These are phyloP conservation scores for Acanthamoeba divionensis DNA, from an alignment of 208 protist species.

Conservation along the genomic window DNA sequence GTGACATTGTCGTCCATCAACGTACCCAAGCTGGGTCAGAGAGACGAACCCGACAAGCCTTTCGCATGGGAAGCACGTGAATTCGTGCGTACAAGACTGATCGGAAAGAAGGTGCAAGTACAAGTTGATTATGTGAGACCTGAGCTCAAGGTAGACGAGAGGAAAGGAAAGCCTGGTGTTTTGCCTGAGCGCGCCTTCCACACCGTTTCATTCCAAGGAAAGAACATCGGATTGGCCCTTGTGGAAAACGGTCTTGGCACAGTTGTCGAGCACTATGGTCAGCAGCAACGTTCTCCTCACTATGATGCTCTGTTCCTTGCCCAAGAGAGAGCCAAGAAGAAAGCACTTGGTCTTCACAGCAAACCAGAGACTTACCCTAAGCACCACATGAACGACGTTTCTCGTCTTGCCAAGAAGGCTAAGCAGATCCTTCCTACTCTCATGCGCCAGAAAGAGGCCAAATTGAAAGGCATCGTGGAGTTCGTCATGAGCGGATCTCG, in stretches of 20 bases:
- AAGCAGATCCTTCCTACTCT: conserved; percentile 35
- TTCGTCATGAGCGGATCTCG: conserved; percentile 72
- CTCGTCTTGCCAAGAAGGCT: conserved; percentile 30
- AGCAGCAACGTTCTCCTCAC: conserved; percentile 68
- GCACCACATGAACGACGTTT: conserved; percentile 52
- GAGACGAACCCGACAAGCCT: conserved; percentile 49
- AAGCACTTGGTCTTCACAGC: conserved; percentile 63
- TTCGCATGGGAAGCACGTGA: conserved; percentile 74
- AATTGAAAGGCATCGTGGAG: conserved; percentile 58
- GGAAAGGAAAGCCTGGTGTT: neutral
- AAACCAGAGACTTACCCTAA: neutral
- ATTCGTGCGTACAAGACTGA: conserved; percentile 69
- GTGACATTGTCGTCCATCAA: conserved; percentile 39
- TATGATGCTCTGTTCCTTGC: conserved; percentile 74
- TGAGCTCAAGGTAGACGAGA: neutral
- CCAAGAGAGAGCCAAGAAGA: conserved; percentile 58
- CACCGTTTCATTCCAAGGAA: conserved; percentile 48
- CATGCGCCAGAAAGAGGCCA: conserved; percentile 22
- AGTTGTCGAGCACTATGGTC: conserved; percentile 58
- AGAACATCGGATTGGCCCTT: conserved; percentile 73
- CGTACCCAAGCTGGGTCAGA: conserved; percentile 19
- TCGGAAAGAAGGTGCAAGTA: conserved; percentile 70
- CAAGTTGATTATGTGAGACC: conserved; percentile 57
- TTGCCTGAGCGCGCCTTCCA: conserved; percentile 58
- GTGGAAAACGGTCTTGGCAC: conserved; percentile 70